Percentiles rank a stretch among this genome's conserved stretches.
Conservation (phyloP, 179 eudicot species). For the Nepenthes alata region DNA sequence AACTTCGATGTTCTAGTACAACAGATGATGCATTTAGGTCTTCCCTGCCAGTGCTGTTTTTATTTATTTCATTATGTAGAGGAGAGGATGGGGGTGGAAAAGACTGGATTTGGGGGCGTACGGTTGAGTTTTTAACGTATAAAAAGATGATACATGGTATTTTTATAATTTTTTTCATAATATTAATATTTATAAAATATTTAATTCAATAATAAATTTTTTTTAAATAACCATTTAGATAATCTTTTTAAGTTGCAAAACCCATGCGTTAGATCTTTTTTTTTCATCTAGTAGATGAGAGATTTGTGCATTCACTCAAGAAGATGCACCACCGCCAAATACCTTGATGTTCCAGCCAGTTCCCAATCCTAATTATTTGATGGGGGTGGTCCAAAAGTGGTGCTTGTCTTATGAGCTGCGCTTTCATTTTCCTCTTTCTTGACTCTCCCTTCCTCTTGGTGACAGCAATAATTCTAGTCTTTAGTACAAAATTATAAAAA, state of each 20-base stretch:
- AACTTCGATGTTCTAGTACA: no score
- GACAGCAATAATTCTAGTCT: not conserved
- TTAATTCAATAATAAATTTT: not conserved
- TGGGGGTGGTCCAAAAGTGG: slow-evolving; percentile 21
- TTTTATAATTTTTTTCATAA: not conserved
- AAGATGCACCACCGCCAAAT: not conserved
- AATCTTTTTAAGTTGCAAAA: not conserved
- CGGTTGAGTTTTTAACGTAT: no score
- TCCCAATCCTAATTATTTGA: slow-evolving; percentile 4
- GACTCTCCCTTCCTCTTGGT: slow-evolving; percentile 6
- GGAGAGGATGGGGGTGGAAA: no score
- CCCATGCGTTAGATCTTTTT: not conserved
- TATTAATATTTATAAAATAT: not conserved
- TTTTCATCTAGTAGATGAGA: no score
- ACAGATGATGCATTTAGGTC: no score
- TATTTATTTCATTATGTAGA: no score
- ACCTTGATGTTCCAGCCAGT: slow-evolving; percentile 19
- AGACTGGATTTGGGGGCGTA: no score
- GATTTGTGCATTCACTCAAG: not conserved
- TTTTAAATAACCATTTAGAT: not conserved
- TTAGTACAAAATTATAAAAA: not conserved
- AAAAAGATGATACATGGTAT: no score
- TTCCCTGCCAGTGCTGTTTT: no score
- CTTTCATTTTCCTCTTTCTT: not conserved
- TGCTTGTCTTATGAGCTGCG: slow-evolving; percentile 9